Evolutionary conservation across 805 yeast species (phyloP), one percentile per base, ranked within the genome.

Genomic region (Metschnikowia rubicola): DNA sequence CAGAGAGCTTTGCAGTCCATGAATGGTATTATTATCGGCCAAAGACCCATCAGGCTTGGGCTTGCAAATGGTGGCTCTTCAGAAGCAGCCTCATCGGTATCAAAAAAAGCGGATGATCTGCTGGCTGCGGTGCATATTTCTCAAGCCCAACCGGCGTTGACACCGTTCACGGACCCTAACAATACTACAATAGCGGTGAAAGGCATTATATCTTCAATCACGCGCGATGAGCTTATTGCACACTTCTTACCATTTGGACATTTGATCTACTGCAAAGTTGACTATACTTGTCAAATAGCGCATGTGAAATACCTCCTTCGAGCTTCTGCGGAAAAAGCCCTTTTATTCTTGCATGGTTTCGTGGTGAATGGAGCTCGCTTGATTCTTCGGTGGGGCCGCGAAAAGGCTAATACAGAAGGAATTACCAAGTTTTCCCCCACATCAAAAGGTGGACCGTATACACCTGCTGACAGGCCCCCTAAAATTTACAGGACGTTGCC

Each of bases 151-250:
- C 83, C 87, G 2, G 67, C 80, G 4, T 55, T 83, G 43, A 79
- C 75, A 57, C 86, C 81, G 50, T 81, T 74, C 58, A 86, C 94
- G 17, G 96, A 90, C 63, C 88, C 91, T 10, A 75, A 80, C 61
- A 90, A 89, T 61, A 85, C 96, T 8, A 85, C 91, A 1, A 82
- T 88, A 12, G 75, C 79, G 48, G 77, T 88, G 17, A 82, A 83
- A 39, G 91, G 91, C 0, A 62, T 88, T 39, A 78, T 85, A 15
- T 68, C 79, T 4, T 67, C 67, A 21, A 76, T 85, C 34, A 73
- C 86, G 1, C 85, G 81, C 51, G 74, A 75, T 11, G 92, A 88
- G 55, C 63, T 88, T 21, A 74, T 79, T 28, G 66, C 74, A 11
- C 76, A 79, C 51, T 84, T 86, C 60, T 71, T 79, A 35, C 75